These are phyloP conservation scores for Onygena corvina DNA, from an alignment of 2,329 filamentous ascomycete species.

Conservation along the genomic window DNA sequence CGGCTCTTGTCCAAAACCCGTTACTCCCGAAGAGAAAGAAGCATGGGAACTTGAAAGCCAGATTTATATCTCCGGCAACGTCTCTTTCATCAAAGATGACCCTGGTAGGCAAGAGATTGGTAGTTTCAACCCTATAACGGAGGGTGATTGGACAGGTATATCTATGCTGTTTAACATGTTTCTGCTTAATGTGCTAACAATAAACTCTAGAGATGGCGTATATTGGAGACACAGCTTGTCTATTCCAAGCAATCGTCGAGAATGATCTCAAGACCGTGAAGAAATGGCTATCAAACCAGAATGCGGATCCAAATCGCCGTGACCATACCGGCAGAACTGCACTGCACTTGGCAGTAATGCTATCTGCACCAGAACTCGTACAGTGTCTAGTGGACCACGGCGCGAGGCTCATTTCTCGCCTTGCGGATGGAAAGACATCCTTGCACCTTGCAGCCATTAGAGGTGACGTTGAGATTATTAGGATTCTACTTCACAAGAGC, in stretches of 20 bases:
- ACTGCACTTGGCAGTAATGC: constrained; percentile 61
- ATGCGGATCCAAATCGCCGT: constrained; percentile 56
- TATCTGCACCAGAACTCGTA: constrained; percentile 58
- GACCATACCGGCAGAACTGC: constrained; percentile 71
- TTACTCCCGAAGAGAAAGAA: constrained; percentile 59
- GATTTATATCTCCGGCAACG: constrained; percentile 60
- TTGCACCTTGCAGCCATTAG: constrained; percentile 68
- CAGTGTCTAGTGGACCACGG: constrained; percentile 58
- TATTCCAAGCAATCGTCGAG: constrained; percentile 74
- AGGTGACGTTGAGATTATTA: constrained; percentile 57
- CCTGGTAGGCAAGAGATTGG: constrained; percentile 64
- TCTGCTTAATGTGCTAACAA: not conserved
- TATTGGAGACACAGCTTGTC: constrained; percentile 60
- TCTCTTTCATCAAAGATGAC: constrained; percentile 67
- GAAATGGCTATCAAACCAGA: constrained; percentile 58
- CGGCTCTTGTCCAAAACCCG: constrained; percentile 59
- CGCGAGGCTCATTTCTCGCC: constrained; percentile 58
- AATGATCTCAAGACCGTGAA: constrained; percentile 57
- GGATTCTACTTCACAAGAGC: constrained; percentile 45
- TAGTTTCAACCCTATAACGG: constrained; percentile 67
- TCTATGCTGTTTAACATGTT: not conserved
- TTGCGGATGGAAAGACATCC: constrained; percentile 69
- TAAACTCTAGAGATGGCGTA: constrained; percentile 58
- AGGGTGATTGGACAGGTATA: constrained; percentile 60
- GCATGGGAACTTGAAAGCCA: constrained; percentile 60